Conservation (phyloP, 371 early-diverging fungal genomes). For the Mortierella polycephala region DNA sequence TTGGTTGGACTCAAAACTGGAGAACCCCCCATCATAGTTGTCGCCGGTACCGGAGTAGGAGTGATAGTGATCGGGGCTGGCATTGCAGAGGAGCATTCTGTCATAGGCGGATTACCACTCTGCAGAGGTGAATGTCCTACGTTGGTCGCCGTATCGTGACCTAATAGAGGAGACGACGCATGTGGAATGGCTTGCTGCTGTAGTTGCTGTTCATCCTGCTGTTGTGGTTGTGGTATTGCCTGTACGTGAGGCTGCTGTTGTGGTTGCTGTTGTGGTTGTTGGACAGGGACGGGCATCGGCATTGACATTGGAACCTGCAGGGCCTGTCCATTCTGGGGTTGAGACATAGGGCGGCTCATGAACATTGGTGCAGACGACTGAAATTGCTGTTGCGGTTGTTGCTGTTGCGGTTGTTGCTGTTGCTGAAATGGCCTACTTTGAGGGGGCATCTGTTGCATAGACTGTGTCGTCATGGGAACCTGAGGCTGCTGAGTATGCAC, state of each 20-base stretch:
- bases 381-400: not conserved
- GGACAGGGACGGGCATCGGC: constrained; percentile 35
- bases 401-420: constrained; percentile 17
- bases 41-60: not conserved
- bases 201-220: constrained; percentile 6
- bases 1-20: constrained; percentile 50
- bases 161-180: constrained; percentile 36
- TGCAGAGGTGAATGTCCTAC: constrained; percentile 20
- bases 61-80: not conserved
- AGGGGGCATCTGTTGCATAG: constrained; percentile 46
- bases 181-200: constrained; percentile 26
- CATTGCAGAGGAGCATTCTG: constrained; percentile 17
- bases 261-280: constrained; percentile 40
- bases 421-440: constrained; percentile 36
- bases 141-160: constrained; percentile 21
- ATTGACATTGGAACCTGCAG: constrained; percentile 44
- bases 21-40: constrained; percentile 13
- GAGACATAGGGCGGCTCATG: constrained; percentile 34
- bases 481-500: constrained; percentile 32
- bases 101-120: constrained; percentile 22
- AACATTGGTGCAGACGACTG: constrained; percentile 38
- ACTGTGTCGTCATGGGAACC: constrained; percentile 25
- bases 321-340: constrained; percentile 35
- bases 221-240: not conserved
- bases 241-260: not conserved